phyloP scores from a whole-genome alignment of 352 stramenopile species.

The Globisporangium takayamanum region DNA sequence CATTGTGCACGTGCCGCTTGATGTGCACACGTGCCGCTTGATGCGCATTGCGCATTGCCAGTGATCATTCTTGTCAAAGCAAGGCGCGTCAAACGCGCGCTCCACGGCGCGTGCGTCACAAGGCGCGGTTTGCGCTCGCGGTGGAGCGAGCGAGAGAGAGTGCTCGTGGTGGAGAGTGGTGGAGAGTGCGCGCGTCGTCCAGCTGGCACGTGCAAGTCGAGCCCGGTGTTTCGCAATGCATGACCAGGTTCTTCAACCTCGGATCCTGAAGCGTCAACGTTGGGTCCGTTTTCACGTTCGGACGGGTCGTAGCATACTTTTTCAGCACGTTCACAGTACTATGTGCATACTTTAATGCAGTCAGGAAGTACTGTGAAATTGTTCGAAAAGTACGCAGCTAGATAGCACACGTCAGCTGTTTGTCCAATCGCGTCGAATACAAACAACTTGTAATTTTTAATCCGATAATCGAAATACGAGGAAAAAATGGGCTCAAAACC shows the following conservation, averaged over 20 bases:
- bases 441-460: too few species aligned
- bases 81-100: background rate
- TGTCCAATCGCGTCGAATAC: slow-evolving; percentile 5
- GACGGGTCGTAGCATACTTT: background rate
- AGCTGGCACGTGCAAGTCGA: too few species aligned
- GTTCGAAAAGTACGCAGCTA: too few species aligned
- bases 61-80: background rate
- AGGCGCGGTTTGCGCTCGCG: background rate
- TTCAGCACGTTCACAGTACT: background rate
- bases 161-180: too few species aligned
- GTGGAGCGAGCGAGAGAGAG: background rate
- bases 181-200: too few species aligned
- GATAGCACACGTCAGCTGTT: background rate
- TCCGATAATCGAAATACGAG: too few species aligned
- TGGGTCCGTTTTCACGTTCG: background rate
- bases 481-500: slow-evolving; percentile 21
- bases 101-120: slow-evolving; percentile 1
- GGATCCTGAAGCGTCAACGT: slow-evolving; percentile 16
- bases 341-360: background rate
- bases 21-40: too few species aligned
- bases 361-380: background rate
- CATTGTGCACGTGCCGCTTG: too few species aligned
- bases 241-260: slow-evolving; percentile 6
- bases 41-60: background rate
- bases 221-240: slow-evolving; percentile 6